phyloP scores from a whole-genome alignment of 2,329 filamentous ascomycete genomes.

The Pseudocercospora ulei region DNA sequence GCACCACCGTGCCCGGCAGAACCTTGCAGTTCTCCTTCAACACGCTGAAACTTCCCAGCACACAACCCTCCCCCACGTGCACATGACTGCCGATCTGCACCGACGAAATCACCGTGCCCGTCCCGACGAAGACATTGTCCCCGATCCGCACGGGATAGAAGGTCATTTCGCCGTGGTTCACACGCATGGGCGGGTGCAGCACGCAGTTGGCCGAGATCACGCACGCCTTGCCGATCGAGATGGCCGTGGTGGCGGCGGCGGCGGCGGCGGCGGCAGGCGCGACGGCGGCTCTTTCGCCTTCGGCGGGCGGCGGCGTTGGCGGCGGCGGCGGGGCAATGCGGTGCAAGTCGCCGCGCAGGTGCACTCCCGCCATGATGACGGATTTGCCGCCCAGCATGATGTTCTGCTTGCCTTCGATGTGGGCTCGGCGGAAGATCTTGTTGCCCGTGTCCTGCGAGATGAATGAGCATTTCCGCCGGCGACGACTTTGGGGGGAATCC shows the following conservation, averaged over 20 bases:
- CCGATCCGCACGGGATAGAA: conserved; percentile 87
- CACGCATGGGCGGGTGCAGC: conserved; percentile 69
- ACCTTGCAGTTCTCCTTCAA: conserved; percentile 90
- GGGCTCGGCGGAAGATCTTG: conserved; percentile 87
- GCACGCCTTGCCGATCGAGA: conserved; percentile 62
- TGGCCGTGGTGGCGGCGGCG: conserved; percentile 45
- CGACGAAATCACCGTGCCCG: conserved; percentile 63
- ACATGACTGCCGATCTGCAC: conserved; percentile 78
- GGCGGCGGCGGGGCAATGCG: no score
- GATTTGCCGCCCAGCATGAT: conserved; percentile 93
- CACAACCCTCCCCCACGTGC: conserved; percentile 66
- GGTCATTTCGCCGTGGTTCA: conserved; percentile 65
- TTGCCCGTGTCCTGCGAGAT: conserved; percentile 76
- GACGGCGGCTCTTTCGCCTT: conserved; percentile 32
- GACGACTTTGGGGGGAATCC: background rate
- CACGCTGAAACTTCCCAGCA: conserved; percentile 76
- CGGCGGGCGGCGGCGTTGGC: conserved; percentile 23
- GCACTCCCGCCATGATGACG: conserved; percentile 88
- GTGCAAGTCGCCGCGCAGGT: conserved; percentile 82
- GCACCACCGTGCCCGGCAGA: conserved; percentile 72
- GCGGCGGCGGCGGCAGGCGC: conserved; percentile 22
- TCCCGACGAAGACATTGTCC: conserved; percentile 81
- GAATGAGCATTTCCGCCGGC: conserved; percentile 8
- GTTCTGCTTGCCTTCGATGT: conserved; percentile 89
- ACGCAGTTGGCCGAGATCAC: conserved; percentile 71